Evolutionary conservation across 2,329 filamentous ascomycete species (phyloP).

Genomic region (Fusarium gaditjirri): DNA sequence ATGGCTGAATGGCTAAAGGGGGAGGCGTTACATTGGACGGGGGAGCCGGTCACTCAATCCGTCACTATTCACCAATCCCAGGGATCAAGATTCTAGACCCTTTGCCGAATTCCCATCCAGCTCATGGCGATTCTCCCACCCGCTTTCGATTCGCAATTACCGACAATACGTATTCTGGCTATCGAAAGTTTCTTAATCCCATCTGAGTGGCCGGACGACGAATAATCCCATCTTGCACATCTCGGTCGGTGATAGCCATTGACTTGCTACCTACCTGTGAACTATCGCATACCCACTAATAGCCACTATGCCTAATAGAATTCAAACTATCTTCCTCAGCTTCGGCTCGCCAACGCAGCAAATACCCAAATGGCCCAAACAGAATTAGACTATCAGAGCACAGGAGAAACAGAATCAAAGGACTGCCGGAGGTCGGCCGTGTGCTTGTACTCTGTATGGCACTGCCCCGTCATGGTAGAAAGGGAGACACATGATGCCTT

Average conservation of each 20-base stretch:
- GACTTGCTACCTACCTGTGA: not conserved
- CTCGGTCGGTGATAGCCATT: not conserved
- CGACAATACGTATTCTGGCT: slow-evolving; percentile 6
- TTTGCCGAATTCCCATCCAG: slow-evolving; percentile 39
- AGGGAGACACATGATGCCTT: slow-evolving; percentile 25
- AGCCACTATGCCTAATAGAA: not conserved
- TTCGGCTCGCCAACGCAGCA: not conserved
- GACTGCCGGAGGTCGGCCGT: slow-evolving; percentile 1
- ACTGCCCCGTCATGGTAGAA: slow-evolving; percentile 10
- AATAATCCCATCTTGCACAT: slow-evolving; percentile 6
- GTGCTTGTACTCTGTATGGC: not conserved
- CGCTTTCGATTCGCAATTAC: slow-evolving; percentile 9
- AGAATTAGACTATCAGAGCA: slow-evolving; percentile 9
- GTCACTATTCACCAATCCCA: slow-evolving; percentile 11
- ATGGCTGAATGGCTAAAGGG: slow-evolving; percentile 1
- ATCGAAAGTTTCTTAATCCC: not conserved
- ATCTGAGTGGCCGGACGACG: not conserved
- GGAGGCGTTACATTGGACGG: slow-evolving; percentile 20
- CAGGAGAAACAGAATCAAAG: slow-evolving; percentile 2
- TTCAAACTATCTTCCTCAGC: not conserved
- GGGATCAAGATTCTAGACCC: slow-evolving; percentile 40
- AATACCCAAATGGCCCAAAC: not conserved
- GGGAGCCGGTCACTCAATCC: slow-evolving; percentile 22
- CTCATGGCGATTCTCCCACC: slow-evolving; percentile 28
- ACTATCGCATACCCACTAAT: slow-evolving; percentile 2